Evolutionary conservation across 768 basidiomycete species (phyloP).

Genomic region (Mycena epipterygia): DNA sequence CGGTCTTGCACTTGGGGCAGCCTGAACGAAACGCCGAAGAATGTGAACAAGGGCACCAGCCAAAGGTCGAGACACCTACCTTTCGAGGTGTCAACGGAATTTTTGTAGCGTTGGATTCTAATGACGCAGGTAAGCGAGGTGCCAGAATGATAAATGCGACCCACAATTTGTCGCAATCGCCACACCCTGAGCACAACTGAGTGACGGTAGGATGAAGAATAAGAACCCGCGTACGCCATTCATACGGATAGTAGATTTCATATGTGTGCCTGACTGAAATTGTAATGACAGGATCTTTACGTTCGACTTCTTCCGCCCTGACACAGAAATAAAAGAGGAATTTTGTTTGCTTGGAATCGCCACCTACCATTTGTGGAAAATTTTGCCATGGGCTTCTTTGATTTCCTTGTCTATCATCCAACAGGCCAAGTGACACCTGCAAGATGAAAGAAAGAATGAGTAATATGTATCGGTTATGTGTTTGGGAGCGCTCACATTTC

Average conservation of each 20-base stretch:
- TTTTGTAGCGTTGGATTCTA: constrained; percentile 9
- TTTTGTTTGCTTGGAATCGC: too few relatives aligned
- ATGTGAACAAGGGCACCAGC: background rate
- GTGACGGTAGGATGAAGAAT: constrained; percentile 3
- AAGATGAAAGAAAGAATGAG: background rate
- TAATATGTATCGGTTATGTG: too few relatives aligned
- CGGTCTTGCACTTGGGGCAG: constrained; percentile 75
- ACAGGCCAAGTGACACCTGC: constrained; percentile 93
- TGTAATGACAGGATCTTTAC: constrained; percentile 74
- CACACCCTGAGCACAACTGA: constrained; percentile 63
- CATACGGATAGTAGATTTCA: constrained; percentile 78
- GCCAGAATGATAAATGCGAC: constrained; percentile 29
- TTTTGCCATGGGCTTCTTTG: constrained; percentile 42
- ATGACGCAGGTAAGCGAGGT: background rate
- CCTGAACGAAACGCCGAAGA: constrained; percentile 52
- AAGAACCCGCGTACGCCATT: constrained; percentile 68
- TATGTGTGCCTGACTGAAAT: constrained; percentile 86
- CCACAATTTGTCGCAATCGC: constrained; percentile 73
- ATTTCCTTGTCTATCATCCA: constrained; percentile 84
- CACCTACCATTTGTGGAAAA: constrained; percentile 23
- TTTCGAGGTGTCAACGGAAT: constrained; percentile 9
- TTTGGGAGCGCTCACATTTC: constrained; percentile 53
- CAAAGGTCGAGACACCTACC: background rate
- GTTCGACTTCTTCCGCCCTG: constrained; percentile 83
- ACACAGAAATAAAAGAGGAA: background rate